phyloP scores from a whole-genome alignment of 805 yeast genomes.

The Candida insectalens region DNA sequence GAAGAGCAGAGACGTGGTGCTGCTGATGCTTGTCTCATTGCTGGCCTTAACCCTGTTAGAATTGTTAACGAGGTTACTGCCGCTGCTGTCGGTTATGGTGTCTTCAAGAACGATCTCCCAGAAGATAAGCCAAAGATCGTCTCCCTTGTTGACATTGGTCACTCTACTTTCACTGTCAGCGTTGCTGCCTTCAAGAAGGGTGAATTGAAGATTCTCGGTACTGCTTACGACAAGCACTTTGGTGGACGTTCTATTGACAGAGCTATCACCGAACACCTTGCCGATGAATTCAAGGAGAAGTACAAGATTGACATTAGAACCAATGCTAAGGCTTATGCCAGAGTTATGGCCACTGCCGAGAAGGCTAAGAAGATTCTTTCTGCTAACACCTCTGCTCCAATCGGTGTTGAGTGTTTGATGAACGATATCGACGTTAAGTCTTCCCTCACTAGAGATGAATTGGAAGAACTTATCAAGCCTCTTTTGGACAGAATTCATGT shows the following conservation, averaged over 20 bases:
- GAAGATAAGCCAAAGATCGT: constrained; percentile 86
- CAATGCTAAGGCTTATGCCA: constrained; percentile 91
- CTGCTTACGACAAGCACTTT: constrained; percentile 90
- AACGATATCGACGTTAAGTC: constrained; percentile 93
- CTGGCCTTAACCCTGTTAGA: constrained; percentile 97
- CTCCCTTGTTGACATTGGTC: constrained; percentile 95
- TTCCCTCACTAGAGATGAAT: constrained; percentile 78
- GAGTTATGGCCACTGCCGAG: constrained; percentile 89
- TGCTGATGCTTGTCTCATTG: constrained; percentile 89
- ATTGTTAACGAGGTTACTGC: constrained; percentile 96
- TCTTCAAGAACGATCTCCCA: constrained; percentile 93
- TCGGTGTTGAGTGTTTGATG: constrained; percentile 94
- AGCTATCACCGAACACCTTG: constrained; percentile 91
- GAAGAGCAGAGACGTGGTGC: constrained; percentile 96
- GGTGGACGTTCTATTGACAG: constrained; percentile 97
- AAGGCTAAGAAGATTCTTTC: constrained; percentile 91
- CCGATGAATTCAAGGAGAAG: constrained; percentile 82
- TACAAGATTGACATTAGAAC: constrained; percentile 87
- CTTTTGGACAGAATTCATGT: constrained; percentile 62
- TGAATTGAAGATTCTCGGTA: constrained; percentile 85
- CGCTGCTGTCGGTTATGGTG: constrained; percentile 99
- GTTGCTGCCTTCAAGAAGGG: constrained; percentile 91
- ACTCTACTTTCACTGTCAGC: constrained; percentile 86
- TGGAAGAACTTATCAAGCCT: constrained; percentile 84
- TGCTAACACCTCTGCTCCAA: constrained; percentile 91